A percentile compares a stretch with the other conserved stretches of the same genome.
Evolutionary conservation across 2,329 filamentous ascomycete species (phyloP).

Genomic region (Zymoseptoria pseudotritici): DNA sequence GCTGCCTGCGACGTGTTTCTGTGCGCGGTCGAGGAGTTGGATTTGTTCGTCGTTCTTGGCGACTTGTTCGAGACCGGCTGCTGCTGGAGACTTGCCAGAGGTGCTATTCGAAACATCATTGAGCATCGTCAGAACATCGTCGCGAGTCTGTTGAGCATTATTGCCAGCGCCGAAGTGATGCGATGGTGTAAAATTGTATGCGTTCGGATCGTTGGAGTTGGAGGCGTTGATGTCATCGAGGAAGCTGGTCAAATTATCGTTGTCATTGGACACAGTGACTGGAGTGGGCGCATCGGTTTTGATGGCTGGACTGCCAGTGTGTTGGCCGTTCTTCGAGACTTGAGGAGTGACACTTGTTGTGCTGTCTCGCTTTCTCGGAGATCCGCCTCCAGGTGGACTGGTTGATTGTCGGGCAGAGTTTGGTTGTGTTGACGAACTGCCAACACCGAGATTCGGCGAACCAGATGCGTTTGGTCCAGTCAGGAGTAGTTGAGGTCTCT

Average conservation of each 20-base stretch:
- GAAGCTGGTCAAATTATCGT: constrained; percentile 44
- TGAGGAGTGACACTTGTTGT: constrained; percentile 14
- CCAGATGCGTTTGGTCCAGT: constrained; percentile 29
- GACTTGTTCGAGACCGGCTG: background rate
- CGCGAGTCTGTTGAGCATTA: background rate
- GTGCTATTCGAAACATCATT: background rate
- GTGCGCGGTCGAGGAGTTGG: background rate
- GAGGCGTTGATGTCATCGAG: constrained; percentile 39
- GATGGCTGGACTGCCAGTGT: constrained; percentile 26
- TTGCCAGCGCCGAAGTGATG: background rate
- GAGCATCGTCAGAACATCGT: background rate
- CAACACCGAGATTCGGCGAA: constrained; percentile 22
- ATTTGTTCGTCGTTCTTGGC: background rate
- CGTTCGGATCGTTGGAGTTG: background rate
- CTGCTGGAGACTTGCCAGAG: background rate
- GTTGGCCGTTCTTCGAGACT: constrained; percentile 5
- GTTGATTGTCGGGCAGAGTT: constrained; percentile 21
- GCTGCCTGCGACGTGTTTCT: background rate
- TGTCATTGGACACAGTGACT: constrained; percentile 32
- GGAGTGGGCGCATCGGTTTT: constrained; percentile 37
- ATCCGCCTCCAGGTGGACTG: constrained; percentile 20
- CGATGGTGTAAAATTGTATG: background rate
- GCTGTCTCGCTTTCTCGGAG: constrained; percentile 14
- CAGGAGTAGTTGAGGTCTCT: constrained; percentile 25
- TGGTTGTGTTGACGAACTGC: constrained; percentile 18